Conservation (phyloP, 2,329 filamentous ascomycete genomes). For the Endoconidiophora laricicola region DNA sequence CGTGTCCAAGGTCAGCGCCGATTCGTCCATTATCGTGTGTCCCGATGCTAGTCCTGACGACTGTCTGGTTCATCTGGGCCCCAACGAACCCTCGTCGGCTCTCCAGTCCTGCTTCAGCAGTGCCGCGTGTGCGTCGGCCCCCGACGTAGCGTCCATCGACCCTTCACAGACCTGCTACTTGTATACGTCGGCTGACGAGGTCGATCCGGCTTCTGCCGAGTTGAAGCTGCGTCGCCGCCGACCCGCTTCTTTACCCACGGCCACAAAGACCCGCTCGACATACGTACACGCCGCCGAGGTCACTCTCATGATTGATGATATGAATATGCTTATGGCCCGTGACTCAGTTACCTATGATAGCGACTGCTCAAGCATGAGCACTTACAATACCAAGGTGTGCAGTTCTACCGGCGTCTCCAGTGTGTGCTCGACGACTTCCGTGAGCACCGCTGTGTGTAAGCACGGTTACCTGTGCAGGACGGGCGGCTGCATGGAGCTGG, state of each 20-base stretch:
- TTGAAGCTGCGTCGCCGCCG: constrained; percentile 11
- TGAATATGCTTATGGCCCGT: constrained; percentile 13
- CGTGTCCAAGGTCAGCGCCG: constrained; percentile 20
- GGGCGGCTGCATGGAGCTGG: constrained; percentile 27
- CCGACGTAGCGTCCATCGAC: constrained; percentile 18
- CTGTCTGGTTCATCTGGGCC: constrained; percentile 24
- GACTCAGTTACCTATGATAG: constrained; percentile 4
- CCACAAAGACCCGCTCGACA: constrained; percentile 1
- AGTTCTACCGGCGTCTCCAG: constrained; percentile 19
- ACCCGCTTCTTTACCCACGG: constrained; percentile 1
- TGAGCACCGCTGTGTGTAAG: constrained; percentile 25
- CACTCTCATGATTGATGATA: constrained; percentile 12
- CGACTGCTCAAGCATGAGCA: constrained; percentile 15
- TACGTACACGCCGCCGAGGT: not conserved
- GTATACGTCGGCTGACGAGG: constrained; percentile 18
- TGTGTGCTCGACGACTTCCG: constrained; percentile 24
- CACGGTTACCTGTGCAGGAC: constrained; percentile 29
- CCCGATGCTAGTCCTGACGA: constrained; percentile 27
- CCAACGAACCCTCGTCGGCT: constrained; percentile 18
- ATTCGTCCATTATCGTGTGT: constrained; percentile 23
- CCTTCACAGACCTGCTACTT: constrained; percentile 18
- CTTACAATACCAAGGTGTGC: constrained; percentile 21
- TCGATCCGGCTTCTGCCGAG: constrained; percentile 2
- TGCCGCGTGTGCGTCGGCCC: constrained; percentile 21
- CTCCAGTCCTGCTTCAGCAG: constrained; percentile 24